phyloP scores from a whole-genome alignment of 192 early-diverging fungal species.

The Chytriomyces sp. region DNA sequence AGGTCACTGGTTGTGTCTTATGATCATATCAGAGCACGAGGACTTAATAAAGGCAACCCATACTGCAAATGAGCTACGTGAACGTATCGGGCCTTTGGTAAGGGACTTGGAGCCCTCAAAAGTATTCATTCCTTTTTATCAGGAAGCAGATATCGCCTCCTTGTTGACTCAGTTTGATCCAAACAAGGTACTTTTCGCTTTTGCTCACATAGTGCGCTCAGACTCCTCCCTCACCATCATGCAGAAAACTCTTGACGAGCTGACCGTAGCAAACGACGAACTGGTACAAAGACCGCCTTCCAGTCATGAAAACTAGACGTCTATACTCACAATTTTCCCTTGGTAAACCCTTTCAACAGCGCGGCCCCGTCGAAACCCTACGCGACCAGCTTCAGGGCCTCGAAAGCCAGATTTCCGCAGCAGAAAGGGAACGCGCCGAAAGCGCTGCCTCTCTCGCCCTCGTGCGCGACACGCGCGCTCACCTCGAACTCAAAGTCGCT shows the following conservation, averaged over 20 bases:
- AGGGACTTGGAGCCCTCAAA: background rate
- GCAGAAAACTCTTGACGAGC: constrained; percentile 20
- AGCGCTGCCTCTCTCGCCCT: background rate
- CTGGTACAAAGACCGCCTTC: constrained; percentile 9
- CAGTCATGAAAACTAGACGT: too few species aligned
- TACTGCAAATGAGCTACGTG: background rate
- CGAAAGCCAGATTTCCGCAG: background rate
- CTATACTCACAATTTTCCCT: too few species aligned
- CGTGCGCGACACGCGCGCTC: background rate
- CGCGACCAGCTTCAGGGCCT: background rate
- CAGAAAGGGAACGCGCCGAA: background rate
- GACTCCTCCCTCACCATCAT: background rate
- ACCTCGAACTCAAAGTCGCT: constrained; percentile 5
- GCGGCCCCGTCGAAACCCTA: background rate
- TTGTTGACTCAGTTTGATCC: constrained; percentile 16
- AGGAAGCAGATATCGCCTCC: constrained; percentile 9
- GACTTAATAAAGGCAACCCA: background rate
- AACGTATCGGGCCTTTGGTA: constrained; percentile 15
- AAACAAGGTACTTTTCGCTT: constrained; percentile 14
- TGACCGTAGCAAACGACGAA: constrained; percentile 4
- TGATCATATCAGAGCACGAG: constrained; percentile 9
- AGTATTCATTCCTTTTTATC: background rate
- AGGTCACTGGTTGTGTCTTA: background rate
- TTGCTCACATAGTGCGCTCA: background rate
- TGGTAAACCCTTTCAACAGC: too few species aligned